Evolutionary conservation across 768 basidiomycete species (phyloP), one percentile per base, ranked within the genome.

Genomic region (Boletus sp.): DNA sequence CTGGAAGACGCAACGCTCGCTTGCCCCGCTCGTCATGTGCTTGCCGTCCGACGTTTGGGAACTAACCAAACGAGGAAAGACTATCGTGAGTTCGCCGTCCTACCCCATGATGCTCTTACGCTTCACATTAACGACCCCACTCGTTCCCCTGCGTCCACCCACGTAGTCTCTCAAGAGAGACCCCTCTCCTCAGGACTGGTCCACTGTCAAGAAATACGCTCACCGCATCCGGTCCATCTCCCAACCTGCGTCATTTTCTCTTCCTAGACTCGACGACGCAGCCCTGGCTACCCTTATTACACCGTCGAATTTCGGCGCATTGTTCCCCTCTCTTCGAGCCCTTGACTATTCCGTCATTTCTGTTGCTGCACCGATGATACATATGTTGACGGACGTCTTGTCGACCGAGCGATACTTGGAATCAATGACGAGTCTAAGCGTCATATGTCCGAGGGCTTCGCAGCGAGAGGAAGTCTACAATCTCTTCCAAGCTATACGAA

Each of bases 281-380:
- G 60, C 58, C 17, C 57, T 72, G 7, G 35, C 58, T 8, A 42
- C 59, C 18, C 46, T 73, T 14, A 42, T 73, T 30, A 53, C 54
- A 7, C 61, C 66, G 1, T 55, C 58, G n/a, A 52, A 61, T 54
- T 67, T 71, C 15, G 56, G 57, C 47, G 2, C 40, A 0, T 40
- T 72, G 17, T 66, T 72, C 42, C 68, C 70, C 15, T 63, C 55
- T 35, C 68, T 72, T 20, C 57, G 54, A 20, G 32, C 49, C n/a
- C 60, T 72, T 8, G 68, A 72, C 48, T 70, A 67, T 40, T 61
- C 70, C 14, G 60, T 70, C 32, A 52, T 71, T 18, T 70, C 70
- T 1, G 62, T 65, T 37, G 17, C 56, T 28, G 63, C 59, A 14
- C 54, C 64, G 7, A 60, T 62, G 54, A 53, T 67, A 49, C 50